These are phyloP conservation scores for Penicillium sp. DNA, from an alignment of 2,329 filamentous ascomycete species.

Conservation along the genomic window DNA sequence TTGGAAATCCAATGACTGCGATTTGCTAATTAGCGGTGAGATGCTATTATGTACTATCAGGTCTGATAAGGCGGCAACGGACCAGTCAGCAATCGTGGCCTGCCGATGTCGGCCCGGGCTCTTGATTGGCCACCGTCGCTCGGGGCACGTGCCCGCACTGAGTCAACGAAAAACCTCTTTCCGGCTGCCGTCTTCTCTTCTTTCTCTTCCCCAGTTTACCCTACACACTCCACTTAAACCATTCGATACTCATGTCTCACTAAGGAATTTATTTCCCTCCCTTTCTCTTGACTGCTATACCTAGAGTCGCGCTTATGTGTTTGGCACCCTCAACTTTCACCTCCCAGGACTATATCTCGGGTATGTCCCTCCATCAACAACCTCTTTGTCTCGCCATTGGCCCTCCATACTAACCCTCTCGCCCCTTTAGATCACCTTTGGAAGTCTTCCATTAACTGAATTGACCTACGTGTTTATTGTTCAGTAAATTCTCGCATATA, in stretches of 20 bases:
- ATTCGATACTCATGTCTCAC: conserved; percentile 27
- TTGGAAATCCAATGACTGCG: not conserved
- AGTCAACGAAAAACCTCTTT: conserved; percentile 23
- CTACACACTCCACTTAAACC: conserved; percentile 5
- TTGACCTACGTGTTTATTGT: conserved; percentile 22
- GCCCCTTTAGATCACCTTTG: conserved; percentile 60
- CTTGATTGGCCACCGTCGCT: conserved; percentile 30
- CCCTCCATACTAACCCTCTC: conserved; percentile 20
- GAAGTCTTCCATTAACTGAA: conserved; percentile 64
- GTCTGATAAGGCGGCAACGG: not conserved
- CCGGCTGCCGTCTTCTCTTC: conserved; percentile 8
- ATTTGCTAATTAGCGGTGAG: conserved; percentile 2
- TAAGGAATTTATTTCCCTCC: conserved; percentile 21
- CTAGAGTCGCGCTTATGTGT: conserved; percentile 73
- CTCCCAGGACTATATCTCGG: conserved; percentile 75
- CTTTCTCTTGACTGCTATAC: conserved; percentile 36
- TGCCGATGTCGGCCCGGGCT: conserved; percentile 17
- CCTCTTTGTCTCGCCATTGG: conserved; percentile 1
- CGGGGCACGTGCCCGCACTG: conserved; percentile 31
- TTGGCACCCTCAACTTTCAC: conserved; percentile 81
- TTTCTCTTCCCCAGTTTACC: conserved; percentile 13
- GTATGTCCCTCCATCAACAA: conserved; percentile 37
- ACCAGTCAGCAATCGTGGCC: not conserved
- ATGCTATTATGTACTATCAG: not conserved
- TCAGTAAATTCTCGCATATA: conserved; percentile 18